Evolutionary conservation across 768 basidiomycete genomes (phyloP).

Genomic region (Leucosporidium creatinivorum): DNA sequence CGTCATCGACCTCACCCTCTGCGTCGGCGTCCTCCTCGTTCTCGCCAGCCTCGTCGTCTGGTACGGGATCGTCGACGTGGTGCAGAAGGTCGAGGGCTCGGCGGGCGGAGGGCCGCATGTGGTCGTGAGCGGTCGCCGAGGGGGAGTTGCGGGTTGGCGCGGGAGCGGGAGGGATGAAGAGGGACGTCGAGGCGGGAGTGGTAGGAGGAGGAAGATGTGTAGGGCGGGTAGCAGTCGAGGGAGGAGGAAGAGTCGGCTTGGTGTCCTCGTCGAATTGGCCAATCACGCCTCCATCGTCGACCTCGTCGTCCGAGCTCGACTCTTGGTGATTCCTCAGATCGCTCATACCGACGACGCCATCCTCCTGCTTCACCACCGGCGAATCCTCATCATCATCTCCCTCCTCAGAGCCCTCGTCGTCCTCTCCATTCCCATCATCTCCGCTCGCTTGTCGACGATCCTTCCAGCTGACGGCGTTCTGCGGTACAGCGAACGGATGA

Average conservation of each 20-base stretch:
- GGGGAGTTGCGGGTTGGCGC: too few species aligned
- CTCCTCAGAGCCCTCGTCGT: not conserved
- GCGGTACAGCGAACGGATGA: conserved; percentile 29
- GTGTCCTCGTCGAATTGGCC: not conserved
- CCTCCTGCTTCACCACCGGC: too few species aligned
- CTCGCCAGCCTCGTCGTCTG: not conserved
- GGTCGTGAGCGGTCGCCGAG: too few species aligned
- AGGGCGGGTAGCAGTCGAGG: too few species aligned
- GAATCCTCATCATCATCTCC: not conserved
- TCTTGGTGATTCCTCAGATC: not conserved
- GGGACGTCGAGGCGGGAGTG: too few species aligned
- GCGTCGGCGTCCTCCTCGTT: not conserved
- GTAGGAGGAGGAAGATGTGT: too few species aligned
- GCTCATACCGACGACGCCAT: too few species aligned
- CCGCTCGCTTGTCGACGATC: not conserved
- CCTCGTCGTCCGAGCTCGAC: not conserved
- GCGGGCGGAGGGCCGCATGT: too few species aligned
- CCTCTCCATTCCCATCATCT: not conserved
- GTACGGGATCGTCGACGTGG: too few species aligned
- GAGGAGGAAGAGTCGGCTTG: not conserved
- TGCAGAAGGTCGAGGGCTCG: too few species aligned
- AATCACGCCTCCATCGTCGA: not conserved
- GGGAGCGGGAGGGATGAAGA: too few species aligned
- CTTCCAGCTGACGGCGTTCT: conserved; percentile 30
- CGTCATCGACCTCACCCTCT: not conserved